Conservation (phyloP, 352 stramenopile genomes). For the Globisporangium rhizosaccharum region DNA sequence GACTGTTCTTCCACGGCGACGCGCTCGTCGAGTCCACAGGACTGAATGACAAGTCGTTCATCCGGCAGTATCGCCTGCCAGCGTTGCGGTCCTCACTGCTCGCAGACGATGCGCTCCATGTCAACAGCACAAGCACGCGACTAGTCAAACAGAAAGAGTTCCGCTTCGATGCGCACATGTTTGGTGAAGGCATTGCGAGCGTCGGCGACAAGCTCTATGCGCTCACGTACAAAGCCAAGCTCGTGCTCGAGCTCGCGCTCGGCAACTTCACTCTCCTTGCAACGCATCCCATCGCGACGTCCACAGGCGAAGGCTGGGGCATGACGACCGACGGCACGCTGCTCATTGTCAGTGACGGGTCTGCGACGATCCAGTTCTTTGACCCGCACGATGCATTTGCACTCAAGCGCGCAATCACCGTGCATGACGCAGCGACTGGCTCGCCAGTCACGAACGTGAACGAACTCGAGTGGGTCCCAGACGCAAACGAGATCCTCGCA, state of each 20-base stretch:
- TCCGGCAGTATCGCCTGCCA: conserved; percentile 55
- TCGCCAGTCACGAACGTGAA: conserved; percentile 58
- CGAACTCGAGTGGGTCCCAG: conserved; percentile 84
- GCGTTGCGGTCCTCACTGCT: not conserved
- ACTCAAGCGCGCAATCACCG: conserved; percentile 47
- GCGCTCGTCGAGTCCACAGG: conserved; percentile 74
- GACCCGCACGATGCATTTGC: conserved; percentile 55
- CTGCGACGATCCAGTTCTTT: conserved; percentile 69
- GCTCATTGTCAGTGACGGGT: conserved; percentile 86
- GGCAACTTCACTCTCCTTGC: conserved; percentile 45
- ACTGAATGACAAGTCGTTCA: conserved; percentile 55
- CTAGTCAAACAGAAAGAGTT: conserved; percentile 34
- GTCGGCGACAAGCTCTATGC: conserved; percentile 73
- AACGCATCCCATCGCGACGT: conserved; percentile 57
- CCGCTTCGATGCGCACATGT: conserved; percentile 48
- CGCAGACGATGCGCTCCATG: not conserved
- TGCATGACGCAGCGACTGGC: conserved; percentile 30
- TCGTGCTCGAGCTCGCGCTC: conserved; percentile 57
- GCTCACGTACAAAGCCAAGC: conserved; percentile 75
- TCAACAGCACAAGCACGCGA: not conserved
- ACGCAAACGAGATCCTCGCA: conserved; percentile 75
- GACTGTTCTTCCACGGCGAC: conserved; percentile 56
- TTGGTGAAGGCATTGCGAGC: conserved; percentile 75
- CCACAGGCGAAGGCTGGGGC: conserved; percentile 85
- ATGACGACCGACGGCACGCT: conserved; percentile 77